phyloP scores from a whole-genome alignment of 257 asterid species.

The Scutellaria baicalensis region DNA sequence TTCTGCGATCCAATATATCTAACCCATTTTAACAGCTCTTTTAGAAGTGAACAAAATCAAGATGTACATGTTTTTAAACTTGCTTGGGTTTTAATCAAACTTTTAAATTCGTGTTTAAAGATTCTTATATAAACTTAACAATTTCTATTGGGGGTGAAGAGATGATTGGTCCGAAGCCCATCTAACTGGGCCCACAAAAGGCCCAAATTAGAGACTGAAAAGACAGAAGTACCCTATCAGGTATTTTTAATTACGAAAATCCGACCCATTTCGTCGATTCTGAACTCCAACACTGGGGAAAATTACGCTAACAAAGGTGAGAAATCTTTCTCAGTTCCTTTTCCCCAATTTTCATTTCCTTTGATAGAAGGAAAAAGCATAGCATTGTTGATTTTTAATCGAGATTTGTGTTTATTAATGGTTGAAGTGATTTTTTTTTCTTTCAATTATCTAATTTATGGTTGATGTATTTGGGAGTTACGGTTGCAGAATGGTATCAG shows the following conservation, averaged over 20 bases:
- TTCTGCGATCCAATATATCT: no score
- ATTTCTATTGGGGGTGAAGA: neutral
- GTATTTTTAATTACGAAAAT: neutral
- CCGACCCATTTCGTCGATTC: conserved; percentile 11
- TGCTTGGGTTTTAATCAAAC: no score
- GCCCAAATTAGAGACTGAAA: neutral
- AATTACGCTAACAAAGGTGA: conserved; percentile 7
- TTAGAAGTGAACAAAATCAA: no score
- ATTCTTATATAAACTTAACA: neutral
- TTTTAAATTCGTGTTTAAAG: no score
- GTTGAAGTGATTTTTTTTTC: neutral
- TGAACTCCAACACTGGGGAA: conserved; percentile 1
- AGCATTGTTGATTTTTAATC: neutral
- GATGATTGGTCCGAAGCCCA: neutral
- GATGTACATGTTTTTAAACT: no score
- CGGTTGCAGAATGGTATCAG: neutral
- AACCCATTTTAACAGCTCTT: no score
- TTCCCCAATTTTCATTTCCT: neutral
- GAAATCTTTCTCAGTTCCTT: neutral
- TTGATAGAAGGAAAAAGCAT: neutral
- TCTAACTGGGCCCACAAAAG: neutral
- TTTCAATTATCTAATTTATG: neutral
- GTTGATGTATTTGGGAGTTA: neutral
- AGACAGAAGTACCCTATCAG: conserved; percentile 11
- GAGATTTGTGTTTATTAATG: neutral